phyloP scores from a whole-genome alignment of 2,329 filamentous ascomycete species.

The Magnaporthiopsis rhizophila region DNA sequence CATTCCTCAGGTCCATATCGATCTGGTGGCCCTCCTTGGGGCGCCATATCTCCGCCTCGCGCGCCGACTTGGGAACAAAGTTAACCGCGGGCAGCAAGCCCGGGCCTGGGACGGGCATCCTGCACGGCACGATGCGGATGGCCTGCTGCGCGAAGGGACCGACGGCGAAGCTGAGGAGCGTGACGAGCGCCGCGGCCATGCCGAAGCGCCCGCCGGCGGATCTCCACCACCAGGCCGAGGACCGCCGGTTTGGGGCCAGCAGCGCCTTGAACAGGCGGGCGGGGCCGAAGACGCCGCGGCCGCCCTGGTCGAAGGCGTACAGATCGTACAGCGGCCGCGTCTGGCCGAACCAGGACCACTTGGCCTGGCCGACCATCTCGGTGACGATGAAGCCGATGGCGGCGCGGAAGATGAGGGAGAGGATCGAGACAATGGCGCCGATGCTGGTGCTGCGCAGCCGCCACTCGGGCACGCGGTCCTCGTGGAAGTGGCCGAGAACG shows the following conservation, averaged over 20 bases:
- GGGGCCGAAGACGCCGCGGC: background rate
- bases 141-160: conserved; percentile 5
- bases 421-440: background rate
- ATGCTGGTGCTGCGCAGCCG: background rate
- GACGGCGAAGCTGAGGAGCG: background rate
- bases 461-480: background rate
- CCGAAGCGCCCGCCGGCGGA: background rate
- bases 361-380: background rate
- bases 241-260: background rate
- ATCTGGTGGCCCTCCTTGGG: no score
- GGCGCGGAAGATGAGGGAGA: background rate
- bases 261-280: background rate
- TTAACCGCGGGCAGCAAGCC: background rate
- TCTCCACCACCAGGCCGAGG: background rate
- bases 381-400: background rate
- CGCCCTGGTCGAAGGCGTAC: conserved; percentile 1
- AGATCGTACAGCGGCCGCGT: conserved; percentile 4
- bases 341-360: conserved; percentile 1
- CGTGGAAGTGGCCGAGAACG: background rate
- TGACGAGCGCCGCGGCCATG: background rate
- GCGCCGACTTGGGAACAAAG: background rate
- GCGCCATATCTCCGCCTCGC: no score
- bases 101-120: background rate
- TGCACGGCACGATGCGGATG: background rate
- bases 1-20: no score